Conservation (phyloP, 139 green algal species). For the Chlorella sp. region DNA sequence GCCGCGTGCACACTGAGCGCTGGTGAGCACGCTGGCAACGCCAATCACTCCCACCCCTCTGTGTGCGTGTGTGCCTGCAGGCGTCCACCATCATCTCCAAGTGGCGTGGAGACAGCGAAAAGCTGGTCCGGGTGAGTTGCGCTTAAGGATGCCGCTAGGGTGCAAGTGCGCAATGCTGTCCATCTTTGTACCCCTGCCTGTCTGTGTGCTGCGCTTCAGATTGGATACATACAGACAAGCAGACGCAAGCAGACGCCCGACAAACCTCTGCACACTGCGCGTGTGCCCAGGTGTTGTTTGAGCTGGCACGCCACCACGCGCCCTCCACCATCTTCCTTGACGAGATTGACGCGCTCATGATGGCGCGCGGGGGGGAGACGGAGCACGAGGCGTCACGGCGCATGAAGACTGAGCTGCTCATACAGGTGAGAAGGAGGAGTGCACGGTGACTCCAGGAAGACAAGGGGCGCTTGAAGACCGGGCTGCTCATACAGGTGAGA, state of each 20-base stretch:
- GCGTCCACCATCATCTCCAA: slow-evolving; percentile 77
- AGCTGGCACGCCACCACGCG: slow-evolving; percentile 57
- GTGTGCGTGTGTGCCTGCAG: slow-evolving; percentile 7
- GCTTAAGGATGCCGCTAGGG: too few species aligned
- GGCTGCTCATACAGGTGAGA: slow-evolving; percentile 51
- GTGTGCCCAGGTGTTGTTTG: slow-evolving; percentile 47
- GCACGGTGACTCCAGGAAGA: too few species aligned
- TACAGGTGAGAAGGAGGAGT: too few species aligned
- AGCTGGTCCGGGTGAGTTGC: slow-evolving; percentile 60
- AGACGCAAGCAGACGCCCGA: too few species aligned
- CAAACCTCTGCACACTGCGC: too few species aligned
- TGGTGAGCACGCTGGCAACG: too few species aligned
- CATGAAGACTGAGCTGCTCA: slow-evolving; percentile 58
- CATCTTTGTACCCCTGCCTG: too few species aligned
- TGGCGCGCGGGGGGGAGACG: slow-evolving; percentile 28
- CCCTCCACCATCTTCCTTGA: slow-evolving; percentile 59
- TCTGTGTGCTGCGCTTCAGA: too few species aligned
- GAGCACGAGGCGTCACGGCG: slow-evolving; percentile 44
- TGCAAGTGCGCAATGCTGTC: too few species aligned
- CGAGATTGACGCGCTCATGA: slow-evolving; percentile 53
- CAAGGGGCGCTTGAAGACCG: slow-evolving; percentile 55
- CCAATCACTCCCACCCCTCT: too few species aligned
- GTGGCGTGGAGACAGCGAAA: slow-evolving; percentile 72
- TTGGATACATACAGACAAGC: too few species aligned
- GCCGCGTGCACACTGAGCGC: too few species aligned